Conservation (phyloP, 257 asterid genomes). For the Jacaranda mimosifolia region DNA sequence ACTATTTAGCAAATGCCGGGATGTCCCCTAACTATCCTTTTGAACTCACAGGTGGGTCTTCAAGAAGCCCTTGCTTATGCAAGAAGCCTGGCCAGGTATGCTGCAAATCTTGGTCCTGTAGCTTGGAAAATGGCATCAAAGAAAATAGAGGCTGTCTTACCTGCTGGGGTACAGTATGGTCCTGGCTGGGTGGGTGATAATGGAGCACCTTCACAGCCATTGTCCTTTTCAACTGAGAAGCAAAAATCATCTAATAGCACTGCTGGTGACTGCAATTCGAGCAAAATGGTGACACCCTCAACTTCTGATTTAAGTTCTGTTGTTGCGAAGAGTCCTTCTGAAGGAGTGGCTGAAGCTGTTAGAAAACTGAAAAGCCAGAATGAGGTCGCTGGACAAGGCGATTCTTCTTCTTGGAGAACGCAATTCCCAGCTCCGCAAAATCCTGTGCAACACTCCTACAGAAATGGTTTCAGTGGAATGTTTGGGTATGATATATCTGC, state of each 20-base stretch:
- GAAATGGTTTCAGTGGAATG: conserved; percentile 67
- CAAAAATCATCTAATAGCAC: conserved; percentile 45
- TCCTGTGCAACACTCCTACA: conserved; percentile 43
- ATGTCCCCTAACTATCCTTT: conserved; percentile 3
- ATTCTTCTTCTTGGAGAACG: conserved; percentile 44
- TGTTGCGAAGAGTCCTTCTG: conserved; percentile 41
- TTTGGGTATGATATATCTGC: conserved; percentile 48
- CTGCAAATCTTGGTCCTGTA: conserved; percentile 89
- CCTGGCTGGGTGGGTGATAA: conserved; percentile 97
- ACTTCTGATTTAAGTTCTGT: conserved; percentile 48
- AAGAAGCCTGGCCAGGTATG: conserved; percentile 85
- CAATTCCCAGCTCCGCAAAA: conserved; percentile 59
- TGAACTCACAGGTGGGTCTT: conserved; percentile 76
- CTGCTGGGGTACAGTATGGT: conserved; percentile 83
- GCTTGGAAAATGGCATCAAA: conserved; percentile 87
- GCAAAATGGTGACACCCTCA: conserved; percentile 50
- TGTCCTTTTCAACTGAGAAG: conserved; percentile 50
- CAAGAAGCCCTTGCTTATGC: conserved; percentile 89
- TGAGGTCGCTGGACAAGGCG: conserved; percentile 47
- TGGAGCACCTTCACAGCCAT: conserved; percentile 48
- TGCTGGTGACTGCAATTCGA: conserved; percentile 46
- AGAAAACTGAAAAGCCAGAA: conserved; percentile 64
- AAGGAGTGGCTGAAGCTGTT: conserved; percentile 60
- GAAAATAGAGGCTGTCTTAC: conserved; percentile 70
- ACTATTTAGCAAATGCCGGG: neutral